Evolutionary conservation across 768 basidiomycete genomes (phyloP).

Genomic region (Agaricus bisporus): DNA sequence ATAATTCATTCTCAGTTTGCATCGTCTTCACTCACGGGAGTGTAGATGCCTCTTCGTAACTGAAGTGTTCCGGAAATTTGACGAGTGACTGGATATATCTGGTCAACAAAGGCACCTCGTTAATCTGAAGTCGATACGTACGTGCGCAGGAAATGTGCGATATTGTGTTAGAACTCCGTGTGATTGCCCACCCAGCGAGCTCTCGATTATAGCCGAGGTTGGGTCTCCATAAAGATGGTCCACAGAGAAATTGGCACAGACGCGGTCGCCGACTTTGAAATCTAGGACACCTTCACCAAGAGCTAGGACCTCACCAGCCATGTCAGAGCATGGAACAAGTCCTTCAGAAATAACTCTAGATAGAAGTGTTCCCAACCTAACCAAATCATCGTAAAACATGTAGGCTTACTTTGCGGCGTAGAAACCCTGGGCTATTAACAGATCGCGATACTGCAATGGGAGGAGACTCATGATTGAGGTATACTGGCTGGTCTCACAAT

Average conservation of each 20-base stretch:
- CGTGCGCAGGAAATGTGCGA: constrained; percentile 31
- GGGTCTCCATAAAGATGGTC: constrained; percentile 45
- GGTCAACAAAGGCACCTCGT: no score
- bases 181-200: constrained; percentile 38
- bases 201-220: constrained; percentile 23
- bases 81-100: constrained; percentile 35
- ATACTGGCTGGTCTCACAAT: neutral
- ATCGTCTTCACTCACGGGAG: constrained; percentile 38
- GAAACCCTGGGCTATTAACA: constrained; percentile 30
- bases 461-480: neutral
- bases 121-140: constrained; percentile 4
- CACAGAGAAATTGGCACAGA: constrained; percentile 45
- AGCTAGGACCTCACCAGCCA: constrained; percentile 51
- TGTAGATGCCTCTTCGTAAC: constrained; percentile 60
- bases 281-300: constrained; percentile 35
- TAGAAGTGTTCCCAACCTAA: no score
- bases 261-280: constrained; percentile 52
- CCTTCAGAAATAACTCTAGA: constrained; percentile 10
- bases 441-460: constrained; percentile 41
- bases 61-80: constrained; percentile 47
- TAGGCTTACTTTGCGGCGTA: constrained; percentile 13
- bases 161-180: constrained; percentile 53
- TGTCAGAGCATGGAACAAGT: constrained; percentile 40
- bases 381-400: no score
- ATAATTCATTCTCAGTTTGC: neutral